Evolutionary conservation across 192 early-diverging fungal genomes (phyloP), one percentile per base, ranked within the genome.

Genomic region (Umbelopsis sp.): DNA sequence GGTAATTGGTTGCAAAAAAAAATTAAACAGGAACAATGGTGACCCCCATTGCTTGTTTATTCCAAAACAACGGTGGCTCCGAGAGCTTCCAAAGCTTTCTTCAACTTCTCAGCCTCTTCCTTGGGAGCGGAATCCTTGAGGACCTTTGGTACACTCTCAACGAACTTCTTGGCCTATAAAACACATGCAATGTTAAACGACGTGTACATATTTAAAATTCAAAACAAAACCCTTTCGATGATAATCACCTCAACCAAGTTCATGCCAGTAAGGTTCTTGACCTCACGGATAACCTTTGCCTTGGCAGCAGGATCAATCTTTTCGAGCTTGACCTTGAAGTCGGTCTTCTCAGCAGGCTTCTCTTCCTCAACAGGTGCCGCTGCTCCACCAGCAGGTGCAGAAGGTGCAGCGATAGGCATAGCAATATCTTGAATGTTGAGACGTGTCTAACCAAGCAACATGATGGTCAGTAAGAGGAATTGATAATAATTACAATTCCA

Each of bases 251-350:
- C 97, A 22, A 99, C 95, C 82, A 99, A 82, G 86, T 95, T 98
- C 71, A 95, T 92, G 66, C 95, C 94, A 22, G 95, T 95, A 70
- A 99, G 77, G 78, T 88, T 91, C 89, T 98, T 98, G 72, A 99
- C 95, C 84, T 99, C 97, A 80, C 94, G 91, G 74, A 99, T 99
- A 53, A 99, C 89, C 88, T 99, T 99, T 73, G 97, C 95, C 84
- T 99, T 99, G 69, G 92, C 82, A 25, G 92, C 90, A 25, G 95
- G 91, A 74, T 97, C 95, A 70, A 97, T 92, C 90, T 95, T 96
- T 71, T 96, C 95, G 36, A 99, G 88, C 85, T 92, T 99, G 71
- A 99, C 93, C 77, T 88, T 95, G 87, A 99, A 97, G 69, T 92
- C 89, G 24, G 95, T 93, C 90, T 97, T 95, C 71, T 95, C 97